These are phyloP conservation scores for Botryosphaeria agaves DNA, from an alignment of 2,329 filamentous ascomycete genomes.

Conservation along the genomic window DNA sequence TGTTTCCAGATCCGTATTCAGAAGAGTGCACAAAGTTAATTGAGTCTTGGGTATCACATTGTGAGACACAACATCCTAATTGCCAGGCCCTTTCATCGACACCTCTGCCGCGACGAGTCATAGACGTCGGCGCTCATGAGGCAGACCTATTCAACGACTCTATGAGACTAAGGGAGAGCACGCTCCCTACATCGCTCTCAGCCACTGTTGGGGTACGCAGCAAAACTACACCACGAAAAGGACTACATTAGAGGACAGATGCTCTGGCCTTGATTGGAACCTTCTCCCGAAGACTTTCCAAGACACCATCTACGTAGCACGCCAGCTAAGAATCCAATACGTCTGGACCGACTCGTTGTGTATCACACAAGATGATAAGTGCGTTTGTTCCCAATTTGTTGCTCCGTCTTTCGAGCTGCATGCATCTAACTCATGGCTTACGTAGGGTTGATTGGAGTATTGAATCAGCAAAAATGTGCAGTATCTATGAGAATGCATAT, in stretches of 20 bases:
- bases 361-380: conserved; percentile 5
- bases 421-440: no score
- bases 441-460: conserved; percentile 1
- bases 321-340: conserved; percentile 4
- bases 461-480: conserved; percentile 1
- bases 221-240: background rate
- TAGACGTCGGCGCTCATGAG: background rate
- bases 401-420: no score
- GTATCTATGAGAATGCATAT: conserved; percentile 1
- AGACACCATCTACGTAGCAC: conserved; percentile 5
- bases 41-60: background rate
- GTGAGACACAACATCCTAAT: background rate
- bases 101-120: background rate
- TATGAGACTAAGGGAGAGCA: background rate
- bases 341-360: conserved; percentile 7
- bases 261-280: background rate
- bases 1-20: background rate
- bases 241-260: background rate
- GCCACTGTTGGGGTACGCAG: background rate
- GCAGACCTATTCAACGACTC: no score
- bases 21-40: background rate
- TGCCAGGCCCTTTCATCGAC: background rate
- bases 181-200: background rate
- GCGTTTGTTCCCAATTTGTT: no score
- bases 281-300: conserved; percentile 1